Evolutionary conservation across 2,329 filamentous ascomycete genomes (phyloP), one percentile per base, ranked within the genome.

Genomic region (Nakataea oryzae): DNA sequence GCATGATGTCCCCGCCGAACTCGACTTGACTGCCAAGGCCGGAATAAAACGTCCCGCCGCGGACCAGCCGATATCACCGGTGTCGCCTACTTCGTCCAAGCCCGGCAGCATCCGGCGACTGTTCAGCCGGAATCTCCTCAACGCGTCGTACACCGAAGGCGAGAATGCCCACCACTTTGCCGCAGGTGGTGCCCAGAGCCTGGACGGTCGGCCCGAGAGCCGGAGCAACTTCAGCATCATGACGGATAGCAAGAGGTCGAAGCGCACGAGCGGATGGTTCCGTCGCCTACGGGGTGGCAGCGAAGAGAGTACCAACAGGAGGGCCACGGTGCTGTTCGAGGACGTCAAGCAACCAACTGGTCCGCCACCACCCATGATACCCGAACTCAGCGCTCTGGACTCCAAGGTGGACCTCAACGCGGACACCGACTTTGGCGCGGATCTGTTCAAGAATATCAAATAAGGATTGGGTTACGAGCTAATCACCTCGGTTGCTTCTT

Each of bases 401-500:
- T 77, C 79, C 62, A 79, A 78, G 69, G 67, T 79, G 59, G 78
- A 79, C 58, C 72, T 76, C 28, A 69, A 71, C 58, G 76, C 82
- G 55, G 75, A 77, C 8, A 76, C 74, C 56, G 74, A 73, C 62
- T 72, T 82, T 34, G 81, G 81, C 60, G 72, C 74, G 63, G 81
- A 85, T 64, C 73, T 86, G 41, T 86, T 86, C 71, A 84, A 84
- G 69, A 77, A 81, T 65, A 85, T 86, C 70, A 83, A 83, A 69
- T 84, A 76, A 74, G 32, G 55, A 54, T 32, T 8, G 30, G 14
- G 9, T 30, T 32, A 14, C 11, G 24, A 9, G 14, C 4, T 26
- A 17, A 11, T 17, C 54, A 58, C 17, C 28, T 17, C 21, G 32
- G 24, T 8, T 54, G 41, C 12, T 7, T 9, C 27, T 59, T 54